A percentile compares a stretch with the other conserved stretches of the same genome.
phyloP scores from a whole-genome alignment of 495 filamentous ascomycete species.

The Monascus purpureus region DNA sequence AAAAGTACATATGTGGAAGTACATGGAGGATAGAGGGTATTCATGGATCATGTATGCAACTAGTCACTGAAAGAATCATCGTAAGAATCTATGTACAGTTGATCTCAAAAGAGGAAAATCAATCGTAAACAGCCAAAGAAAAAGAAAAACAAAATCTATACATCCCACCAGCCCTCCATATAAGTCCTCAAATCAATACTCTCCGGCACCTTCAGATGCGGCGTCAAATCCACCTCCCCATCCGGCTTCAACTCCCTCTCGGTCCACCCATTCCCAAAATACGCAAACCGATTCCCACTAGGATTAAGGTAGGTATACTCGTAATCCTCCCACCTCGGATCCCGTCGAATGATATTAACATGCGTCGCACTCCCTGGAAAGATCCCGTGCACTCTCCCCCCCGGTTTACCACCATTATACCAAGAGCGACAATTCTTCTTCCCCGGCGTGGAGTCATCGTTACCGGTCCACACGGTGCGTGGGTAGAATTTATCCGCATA shows the following conservation, averaged over 20 bases:
- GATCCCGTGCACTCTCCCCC: constrained; percentile 42
- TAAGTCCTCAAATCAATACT: constrained; percentile 31
- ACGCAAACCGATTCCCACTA: constrained; percentile 41
- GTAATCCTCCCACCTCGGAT: constrained; percentile 61
- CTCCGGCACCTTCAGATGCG: constrained; percentile 32
- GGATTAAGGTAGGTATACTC: constrained; percentile 43
- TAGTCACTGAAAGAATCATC: no score
- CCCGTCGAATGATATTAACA: constrained; percentile 38
- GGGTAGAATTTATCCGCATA: constrained; percentile 49
- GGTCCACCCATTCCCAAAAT: constrained; percentile 45
- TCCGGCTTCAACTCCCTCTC: constrained; percentile 20
- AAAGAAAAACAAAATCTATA: no score
- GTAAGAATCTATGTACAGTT: no score
- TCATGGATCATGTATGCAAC: no score
- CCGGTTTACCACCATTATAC: constrained; percentile 51
- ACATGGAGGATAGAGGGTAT: no score
- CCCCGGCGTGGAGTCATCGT: constrained; percentile 10
- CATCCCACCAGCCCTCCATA: constrained; percentile 42
- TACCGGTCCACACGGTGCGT: constrained; percentile 40
- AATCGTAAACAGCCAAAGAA: no score
- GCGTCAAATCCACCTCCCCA: constrained; percentile 31
- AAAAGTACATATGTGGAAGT: no score
- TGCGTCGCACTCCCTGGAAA: constrained; percentile 54
- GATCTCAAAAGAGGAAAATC: no score
- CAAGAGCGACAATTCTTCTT: constrained; percentile 50